These are phyloP conservation scores for Xylariales sp. DNA, from an alignment of 2,329 filamentous ascomycete genomes.

Conservation along the genomic window DNA sequence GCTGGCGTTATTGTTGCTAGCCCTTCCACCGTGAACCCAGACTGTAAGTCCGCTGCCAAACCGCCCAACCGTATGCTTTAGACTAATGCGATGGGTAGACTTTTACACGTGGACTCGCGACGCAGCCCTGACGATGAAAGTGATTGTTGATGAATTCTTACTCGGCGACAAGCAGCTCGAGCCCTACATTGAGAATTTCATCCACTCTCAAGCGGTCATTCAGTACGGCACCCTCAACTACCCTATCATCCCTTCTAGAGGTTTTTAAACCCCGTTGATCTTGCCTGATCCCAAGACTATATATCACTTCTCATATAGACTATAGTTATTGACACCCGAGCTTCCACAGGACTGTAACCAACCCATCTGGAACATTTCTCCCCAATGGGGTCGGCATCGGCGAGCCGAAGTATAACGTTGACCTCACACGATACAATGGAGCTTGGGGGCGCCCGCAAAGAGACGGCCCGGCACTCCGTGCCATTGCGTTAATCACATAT, in stretches of 20 bases:
- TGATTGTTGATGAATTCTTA: slow-evolving; percentile 63
- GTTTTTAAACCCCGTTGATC: neutral
- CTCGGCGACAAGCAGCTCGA: slow-evolving; percentile 59
- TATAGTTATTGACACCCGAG: neutral
- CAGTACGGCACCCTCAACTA: slow-evolving; percentile 49
- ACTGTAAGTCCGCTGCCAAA: slow-evolving; percentile 57
- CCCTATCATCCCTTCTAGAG: neutral
- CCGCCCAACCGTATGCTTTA: too few species aligned
- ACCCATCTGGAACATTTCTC: slow-evolving; percentile 62
- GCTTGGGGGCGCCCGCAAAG: slow-evolving; percentile 69
- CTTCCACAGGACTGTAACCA: slow-evolving; percentile 54
- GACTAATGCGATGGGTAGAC: slow-evolving; percentile 52
- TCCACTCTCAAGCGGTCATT: slow-evolving; percentile 62
- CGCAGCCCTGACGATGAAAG: slow-evolving; percentile 64
- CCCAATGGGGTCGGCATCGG: slow-evolving; percentile 61
- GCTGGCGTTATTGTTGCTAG: slow-evolving; percentile 66
- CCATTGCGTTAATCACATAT: slow-evolving; percentile 66
- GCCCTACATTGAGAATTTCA: slow-evolving; percentile 62
- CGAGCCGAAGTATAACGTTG: slow-evolving; percentile 67
- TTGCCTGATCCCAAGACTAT: neutral
- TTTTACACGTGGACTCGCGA: slow-evolving; percentile 70
- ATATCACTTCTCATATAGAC: neutral
- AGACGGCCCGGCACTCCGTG: slow-evolving; percentile 69
- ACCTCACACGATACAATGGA: slow-evolving; percentile 62
- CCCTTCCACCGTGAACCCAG: slow-evolving; percentile 63